Evolutionary conservation across 2,329 filamentous ascomycete genomes (phyloP).

Genomic region (Tolypocladium cylindrosporum): DNA sequence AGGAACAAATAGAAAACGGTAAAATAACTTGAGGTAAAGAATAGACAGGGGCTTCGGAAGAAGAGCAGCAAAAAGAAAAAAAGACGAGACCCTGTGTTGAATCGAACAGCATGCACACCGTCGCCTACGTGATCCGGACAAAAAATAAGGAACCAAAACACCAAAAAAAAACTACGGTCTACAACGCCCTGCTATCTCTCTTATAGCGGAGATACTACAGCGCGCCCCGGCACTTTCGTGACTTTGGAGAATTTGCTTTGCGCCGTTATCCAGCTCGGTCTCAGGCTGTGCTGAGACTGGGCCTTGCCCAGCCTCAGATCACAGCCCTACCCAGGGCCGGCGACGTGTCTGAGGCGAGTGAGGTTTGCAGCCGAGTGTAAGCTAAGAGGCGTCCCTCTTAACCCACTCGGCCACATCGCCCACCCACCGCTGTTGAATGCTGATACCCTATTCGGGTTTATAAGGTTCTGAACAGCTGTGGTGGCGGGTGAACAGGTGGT

Average conservation of each 20-base stretch:
- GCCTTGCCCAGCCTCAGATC: no score
- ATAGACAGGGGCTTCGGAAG: not conserved
- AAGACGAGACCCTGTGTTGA: no score
- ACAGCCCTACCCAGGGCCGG: slow-evolving; percentile 2
- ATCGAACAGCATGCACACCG: no score
- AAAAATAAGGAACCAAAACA: not conserved
- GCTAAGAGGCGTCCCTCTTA: not conserved
- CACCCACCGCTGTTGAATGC: not conserved
- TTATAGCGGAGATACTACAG: slow-evolving; percentile 14
- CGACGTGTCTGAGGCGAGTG: slow-evolving; percentile 5
- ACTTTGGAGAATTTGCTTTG: slow-evolving; percentile 15
- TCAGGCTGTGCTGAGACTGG: no score
- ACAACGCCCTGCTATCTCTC: slow-evolving; percentile 11
- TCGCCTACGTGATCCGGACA: not conserved
- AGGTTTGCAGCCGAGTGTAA: no score
- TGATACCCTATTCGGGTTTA: not conserved
- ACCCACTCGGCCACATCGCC: not conserved
- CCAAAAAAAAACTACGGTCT: not conserved
- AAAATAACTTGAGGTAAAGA: not conserved
- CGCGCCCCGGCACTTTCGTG: slow-evolving; percentile 16
- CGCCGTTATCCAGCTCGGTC: slow-evolving; percentile 11
- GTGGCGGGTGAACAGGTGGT: not conserved
- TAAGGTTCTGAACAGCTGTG: not conserved
- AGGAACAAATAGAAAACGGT: not conserved
- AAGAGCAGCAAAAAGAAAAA: not conserved